A percentile compares a stretch with the other conserved stretches of the same genome.
Conservation (phyloP, 2,329 filamentous ascomycete genomes). For the Hypoxylon sp. region DNA sequence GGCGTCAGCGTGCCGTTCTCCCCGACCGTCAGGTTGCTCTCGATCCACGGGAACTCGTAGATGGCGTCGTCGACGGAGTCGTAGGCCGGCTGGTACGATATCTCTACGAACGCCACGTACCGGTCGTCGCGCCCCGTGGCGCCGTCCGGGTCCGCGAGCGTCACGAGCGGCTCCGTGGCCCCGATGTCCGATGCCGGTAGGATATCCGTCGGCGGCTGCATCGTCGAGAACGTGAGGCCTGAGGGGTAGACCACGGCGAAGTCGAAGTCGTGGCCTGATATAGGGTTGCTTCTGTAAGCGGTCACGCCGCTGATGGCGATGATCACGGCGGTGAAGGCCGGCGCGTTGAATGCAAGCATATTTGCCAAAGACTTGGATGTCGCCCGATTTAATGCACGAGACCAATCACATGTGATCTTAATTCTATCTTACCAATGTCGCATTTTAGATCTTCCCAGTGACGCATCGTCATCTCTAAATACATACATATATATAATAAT, state of each 20-base stretch:
- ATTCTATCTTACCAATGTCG: not conserved
- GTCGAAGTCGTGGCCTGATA: conserved; percentile 30
- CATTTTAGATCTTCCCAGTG: not conserved
- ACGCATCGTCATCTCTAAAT: not conserved
- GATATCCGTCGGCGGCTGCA: conserved; percentile 4
- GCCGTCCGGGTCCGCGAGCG: conserved; percentile 14
- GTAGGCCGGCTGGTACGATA: conserved; percentile 12
- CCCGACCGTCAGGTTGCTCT: conserved; percentile 11
- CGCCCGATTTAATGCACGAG: not conserved
- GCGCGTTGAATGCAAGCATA: conserved; percentile 3
- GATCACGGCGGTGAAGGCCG: not conserved
- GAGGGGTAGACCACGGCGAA: conserved; percentile 27
- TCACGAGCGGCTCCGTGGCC: not conserved
- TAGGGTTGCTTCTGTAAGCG: not conserved
- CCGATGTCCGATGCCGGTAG: conserved; percentile 9
- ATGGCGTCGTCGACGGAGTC: conserved; percentile 21
- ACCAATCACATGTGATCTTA: not conserved
- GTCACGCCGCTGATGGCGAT: conserved; percentile 4
- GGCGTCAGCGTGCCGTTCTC: conserved; percentile 26
- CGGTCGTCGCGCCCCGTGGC: conserved; percentile 6
- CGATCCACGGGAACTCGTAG: conserved; percentile 32
- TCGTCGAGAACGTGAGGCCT: conserved; percentile 22
- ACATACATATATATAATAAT: no score
- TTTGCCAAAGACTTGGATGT: not conserved
- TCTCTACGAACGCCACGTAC: conserved; percentile 27